These are phyloP conservation scores for Diaporthe eres DNA, from an alignment of 2,329 filamentous ascomycete species.

Conservation along the genomic window DNA sequence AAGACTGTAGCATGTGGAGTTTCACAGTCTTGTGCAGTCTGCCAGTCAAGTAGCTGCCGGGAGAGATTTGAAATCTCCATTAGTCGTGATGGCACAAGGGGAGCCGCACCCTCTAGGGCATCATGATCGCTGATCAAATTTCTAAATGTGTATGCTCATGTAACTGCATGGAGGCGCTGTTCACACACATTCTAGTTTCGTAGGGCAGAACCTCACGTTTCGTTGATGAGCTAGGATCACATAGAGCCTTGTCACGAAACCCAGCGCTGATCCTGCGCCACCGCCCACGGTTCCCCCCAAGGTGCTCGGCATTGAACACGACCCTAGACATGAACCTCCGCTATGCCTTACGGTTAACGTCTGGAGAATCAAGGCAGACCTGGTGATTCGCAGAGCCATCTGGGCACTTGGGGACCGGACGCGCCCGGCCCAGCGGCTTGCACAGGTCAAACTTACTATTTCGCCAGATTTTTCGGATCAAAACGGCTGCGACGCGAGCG, in stretches of 20 bases:
- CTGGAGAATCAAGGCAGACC: not conserved
- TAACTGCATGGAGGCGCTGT: not conserved
- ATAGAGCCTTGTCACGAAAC: not conserved
- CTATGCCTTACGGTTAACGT: not conserved
- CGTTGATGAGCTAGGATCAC: slow-evolving; percentile 3
- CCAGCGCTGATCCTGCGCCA: slow-evolving; percentile 15
- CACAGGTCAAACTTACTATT: slow-evolving; percentile 28
- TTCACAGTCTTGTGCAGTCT: not conserved
- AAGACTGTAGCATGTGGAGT: not conserved
- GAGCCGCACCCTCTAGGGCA: not conserved
- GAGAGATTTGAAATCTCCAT: not conserved
- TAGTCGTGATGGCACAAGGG: not conserved
- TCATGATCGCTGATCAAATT: slow-evolving; percentile 1
- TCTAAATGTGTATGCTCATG: not conserved
- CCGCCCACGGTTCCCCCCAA: not conserved
- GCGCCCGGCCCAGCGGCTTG: slow-evolving; percentile 4
- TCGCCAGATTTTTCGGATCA: slow-evolving; percentile 17
- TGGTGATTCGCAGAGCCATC: slow-evolving; percentile 1
- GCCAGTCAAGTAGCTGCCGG: not conserved
- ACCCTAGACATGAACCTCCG: not conserved
- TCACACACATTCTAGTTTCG: slow-evolving; percentile 3
- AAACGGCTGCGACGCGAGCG: slow-evolving; percentile 31
- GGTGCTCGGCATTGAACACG: not conserved
- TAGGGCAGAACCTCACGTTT: slow-evolving; percentile 15
- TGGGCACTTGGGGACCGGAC: not conserved